These are phyloP conservation scores for Byssochlamys sp. DNA, from an alignment of 2,329 filamentous ascomycete genomes.

Conservation along the genomic window DNA sequence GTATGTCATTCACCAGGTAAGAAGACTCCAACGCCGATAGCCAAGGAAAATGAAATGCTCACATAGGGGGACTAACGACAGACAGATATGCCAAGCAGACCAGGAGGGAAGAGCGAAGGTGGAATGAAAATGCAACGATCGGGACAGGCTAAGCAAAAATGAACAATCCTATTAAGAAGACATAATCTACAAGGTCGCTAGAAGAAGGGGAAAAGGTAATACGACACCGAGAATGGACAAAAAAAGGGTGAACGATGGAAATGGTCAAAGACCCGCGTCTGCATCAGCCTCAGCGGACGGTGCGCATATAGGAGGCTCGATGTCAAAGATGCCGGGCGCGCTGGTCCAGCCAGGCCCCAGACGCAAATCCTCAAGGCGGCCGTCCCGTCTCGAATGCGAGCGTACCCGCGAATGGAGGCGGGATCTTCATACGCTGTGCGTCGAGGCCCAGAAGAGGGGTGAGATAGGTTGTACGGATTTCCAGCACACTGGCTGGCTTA, in stretches of 20 bases:
- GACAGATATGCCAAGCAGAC: background rate
- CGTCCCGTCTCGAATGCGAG: background rate
- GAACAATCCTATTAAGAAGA: background rate
- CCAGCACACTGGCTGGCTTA: background rate
- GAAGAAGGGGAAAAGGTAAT: background rate
- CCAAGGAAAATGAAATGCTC: background rate
- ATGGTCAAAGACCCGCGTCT: background rate
- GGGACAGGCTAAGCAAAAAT: conserved; percentile 1
- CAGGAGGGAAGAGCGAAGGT: background rate
- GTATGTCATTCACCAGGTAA: background rate
- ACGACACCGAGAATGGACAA: background rate
- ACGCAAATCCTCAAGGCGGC: background rate
- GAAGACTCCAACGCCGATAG: background rate
- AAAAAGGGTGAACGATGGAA: background rate
- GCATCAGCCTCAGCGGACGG: background rate
- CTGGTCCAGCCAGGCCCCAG: background rate
- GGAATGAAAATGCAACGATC: conserved; percentile 4
- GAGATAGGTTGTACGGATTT: background rate
- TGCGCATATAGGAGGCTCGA: background rate
- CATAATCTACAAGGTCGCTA: conserved; percentile 5
- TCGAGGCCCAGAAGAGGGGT: background rate
- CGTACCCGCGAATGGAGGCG: background rate
- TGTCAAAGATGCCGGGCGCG: background rate
- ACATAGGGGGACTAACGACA: background rate
- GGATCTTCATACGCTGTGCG: background rate